Conservation (phyloP, 2,329 filamentous ascomycete species). For the Talaromyces rugulosus region DNA sequence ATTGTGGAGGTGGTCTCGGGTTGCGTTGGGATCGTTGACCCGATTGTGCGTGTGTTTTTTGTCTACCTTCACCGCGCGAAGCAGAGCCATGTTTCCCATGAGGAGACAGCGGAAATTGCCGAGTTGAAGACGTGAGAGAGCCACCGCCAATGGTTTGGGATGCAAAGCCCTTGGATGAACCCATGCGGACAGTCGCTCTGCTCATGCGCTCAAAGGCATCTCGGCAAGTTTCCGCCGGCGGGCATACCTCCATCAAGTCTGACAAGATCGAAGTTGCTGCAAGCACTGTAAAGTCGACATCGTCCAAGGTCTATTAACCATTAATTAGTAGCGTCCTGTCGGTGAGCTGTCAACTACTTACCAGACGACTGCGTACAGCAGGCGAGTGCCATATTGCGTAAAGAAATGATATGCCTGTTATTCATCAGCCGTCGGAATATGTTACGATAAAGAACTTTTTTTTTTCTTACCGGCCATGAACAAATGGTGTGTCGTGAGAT, state of each 20-base stretch:
- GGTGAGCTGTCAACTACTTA: conserved; percentile 47
- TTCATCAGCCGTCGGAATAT: not conserved
- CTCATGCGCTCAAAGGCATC: conserved; percentile 94
- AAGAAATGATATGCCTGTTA: conserved; percentile 73
- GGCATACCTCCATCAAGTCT: conserved; percentile 90
- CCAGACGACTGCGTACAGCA: conserved; percentile 77
- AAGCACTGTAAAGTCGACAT: conserved; percentile 95
- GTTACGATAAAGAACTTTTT: not conserved
- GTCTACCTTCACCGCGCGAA: conserved; percentile 9
- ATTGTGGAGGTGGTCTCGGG: conserved; percentile 49
- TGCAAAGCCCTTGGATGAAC: conserved; percentile 71
- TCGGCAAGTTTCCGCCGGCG: conserved; percentile 87
- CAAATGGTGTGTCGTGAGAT: conserved; percentile 88
- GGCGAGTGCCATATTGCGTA: conserved; percentile 98
- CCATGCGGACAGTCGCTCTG: conserved; percentile 94
- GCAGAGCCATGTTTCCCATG: not conserved
- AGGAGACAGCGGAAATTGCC: conserved; percentile 2
- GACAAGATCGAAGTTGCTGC: conserved; percentile 88
- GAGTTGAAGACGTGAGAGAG: conserved; percentile 9
- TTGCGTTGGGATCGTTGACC: conserved; percentile 31
- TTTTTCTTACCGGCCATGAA: conserved; percentile 84
- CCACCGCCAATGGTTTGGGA: conserved; percentile 31
- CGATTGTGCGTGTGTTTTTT: conserved; percentile 16
- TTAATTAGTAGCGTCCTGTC: not conserved
- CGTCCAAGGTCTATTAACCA: conserved; percentile 67